phyloP scores from a whole-genome alignment of 306 rosid genomes.

The Begonia peltatifolia region DNA sequence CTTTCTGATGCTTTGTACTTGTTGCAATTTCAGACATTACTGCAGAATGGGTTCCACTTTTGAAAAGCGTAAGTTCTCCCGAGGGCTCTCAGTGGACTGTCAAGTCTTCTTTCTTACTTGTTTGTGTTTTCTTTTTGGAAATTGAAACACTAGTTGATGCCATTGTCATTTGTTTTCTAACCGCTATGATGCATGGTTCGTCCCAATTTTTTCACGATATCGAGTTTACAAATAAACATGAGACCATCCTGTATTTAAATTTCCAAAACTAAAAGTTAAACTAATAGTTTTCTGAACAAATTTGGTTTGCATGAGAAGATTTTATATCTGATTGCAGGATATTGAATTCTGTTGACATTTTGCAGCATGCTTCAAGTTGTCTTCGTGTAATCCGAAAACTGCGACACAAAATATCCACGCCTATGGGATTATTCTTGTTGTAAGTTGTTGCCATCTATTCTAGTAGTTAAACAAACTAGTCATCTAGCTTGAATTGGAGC shows the following conservation, averaged over 20 bases:
- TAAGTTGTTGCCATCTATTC: constrained; percentile 28
- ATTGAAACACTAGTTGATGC: no score
- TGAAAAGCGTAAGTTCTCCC: constrained; percentile 37
- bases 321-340: constrained; percentile 8
- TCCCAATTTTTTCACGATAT: background rate
- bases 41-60: constrained; percentile 67
- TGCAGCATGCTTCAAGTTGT: constrained; percentile 73
- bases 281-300: background rate
- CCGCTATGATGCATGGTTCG: background rate
- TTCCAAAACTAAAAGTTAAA: background rate
- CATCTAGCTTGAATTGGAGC: no score
- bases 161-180: background rate
- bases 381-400: constrained; percentile 57
- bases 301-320: background rate
- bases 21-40: constrained; percentile 44
- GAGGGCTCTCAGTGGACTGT: no score
- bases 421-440: constrained; percentile 52
- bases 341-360: constrained; percentile 19
- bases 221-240: background rate
- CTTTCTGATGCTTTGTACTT: constrained; percentile 20
- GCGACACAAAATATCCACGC: constrained; percentile 62
- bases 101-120: no score
- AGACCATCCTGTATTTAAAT: constrained; percentile 1
- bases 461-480: background rate
- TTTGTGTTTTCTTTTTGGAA: no score